Base-by-base conservation (phyloP, 257 asterid genomes). In the Solanum bukasovii region DNA sequence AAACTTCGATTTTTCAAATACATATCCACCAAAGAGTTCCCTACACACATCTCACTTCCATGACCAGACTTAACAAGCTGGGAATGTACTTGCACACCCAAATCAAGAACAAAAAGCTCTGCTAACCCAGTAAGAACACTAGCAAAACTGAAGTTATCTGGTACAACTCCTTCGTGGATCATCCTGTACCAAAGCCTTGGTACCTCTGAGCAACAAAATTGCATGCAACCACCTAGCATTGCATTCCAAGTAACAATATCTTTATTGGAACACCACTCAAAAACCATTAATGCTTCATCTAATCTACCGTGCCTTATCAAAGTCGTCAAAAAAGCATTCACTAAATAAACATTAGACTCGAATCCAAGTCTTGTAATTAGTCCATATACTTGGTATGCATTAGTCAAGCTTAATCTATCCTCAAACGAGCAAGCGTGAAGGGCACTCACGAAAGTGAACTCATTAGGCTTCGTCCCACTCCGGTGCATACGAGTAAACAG, bases 171-270 rank as follows among this genome's bases (percentile, higher is more conserved):
- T 89, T 93, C 91, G 9, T 83, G 25, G 20, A 89, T 88, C 98
- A 94, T 93, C 92, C 92, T 93, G 74, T 37, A 49, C 94, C 94
- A 95, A 56, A 94, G 91, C 9, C 82, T 52, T 1, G 96, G 95
- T 59, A 94, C 87, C 13, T 89, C 56, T 7, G 74, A 84, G 74
- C 93, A 90, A 27, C 87, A 74, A 84, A 85, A 88, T 81, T 91
- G 93, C 92, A 93, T 90, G 88, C 88, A 93, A 35, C 98, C 98
- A 68, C 92, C 93, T 12, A 94, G 68, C 85, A 95, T 81, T 25
- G 98, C 95, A 89, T 94, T 95, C 98, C 98, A 95, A n/a, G 98
- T 92, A 20, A 95, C 96, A 52, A 68, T 88, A 87, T 95, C 98
- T 88, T 73, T 91, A 13, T 89, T 13, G 0, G 25, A 35, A 71